Base-by-base conservation (phyloP, 306 rosid genomes). In the Quercus agrifolia region DNA sequence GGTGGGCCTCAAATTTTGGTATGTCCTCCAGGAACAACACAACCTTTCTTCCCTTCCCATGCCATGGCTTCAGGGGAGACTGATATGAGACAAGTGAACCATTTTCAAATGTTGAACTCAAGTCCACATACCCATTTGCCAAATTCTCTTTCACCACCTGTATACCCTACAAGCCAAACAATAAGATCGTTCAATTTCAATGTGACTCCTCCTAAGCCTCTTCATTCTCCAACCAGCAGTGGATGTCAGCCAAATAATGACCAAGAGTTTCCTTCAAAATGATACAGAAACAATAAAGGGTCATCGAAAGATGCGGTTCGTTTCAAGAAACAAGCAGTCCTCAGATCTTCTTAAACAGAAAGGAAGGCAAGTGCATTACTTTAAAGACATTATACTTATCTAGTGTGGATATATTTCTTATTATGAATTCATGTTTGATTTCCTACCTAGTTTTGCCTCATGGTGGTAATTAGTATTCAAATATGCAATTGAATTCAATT, bases 131-230 rank as follows among this genome's bases (percentile, higher is more conserved):
- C 59, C 46, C 78, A 72, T 64, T 76, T 78, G 71, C 70, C 75
- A 14, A 73, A 70, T 70, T 76, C 79, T 78, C 51, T 78, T 11
- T 19, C 31, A 35, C 59, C 83, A 62, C 64, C 85, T 58, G 78
- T 80, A 56, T 83, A 87, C 28, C 76, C 88, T 19, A 76, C 82
- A 79, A 81, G 75, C 74, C 91, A 84, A 46, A 21, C 87, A 5
- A 73, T 82, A 81, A 86, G 85, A 58, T 78, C 88, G n/a, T 85
- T 85, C 56, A 82, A 88, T 52, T 85, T 90, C 76, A 85, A 90
- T 17, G 76, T 79, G 93, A 79, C 83, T 78, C 73, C 85, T 75
- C 81, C 88, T 6, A 87, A 88, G 81, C 79, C 79, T 77, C 41
- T 70, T n/a, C 52, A 78, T 66, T 77, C 85, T 51, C 76, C 71